Conservation (phyloP, 2,329 filamentous ascomycete genomes). For the Cladosporium sp. region DNA sequence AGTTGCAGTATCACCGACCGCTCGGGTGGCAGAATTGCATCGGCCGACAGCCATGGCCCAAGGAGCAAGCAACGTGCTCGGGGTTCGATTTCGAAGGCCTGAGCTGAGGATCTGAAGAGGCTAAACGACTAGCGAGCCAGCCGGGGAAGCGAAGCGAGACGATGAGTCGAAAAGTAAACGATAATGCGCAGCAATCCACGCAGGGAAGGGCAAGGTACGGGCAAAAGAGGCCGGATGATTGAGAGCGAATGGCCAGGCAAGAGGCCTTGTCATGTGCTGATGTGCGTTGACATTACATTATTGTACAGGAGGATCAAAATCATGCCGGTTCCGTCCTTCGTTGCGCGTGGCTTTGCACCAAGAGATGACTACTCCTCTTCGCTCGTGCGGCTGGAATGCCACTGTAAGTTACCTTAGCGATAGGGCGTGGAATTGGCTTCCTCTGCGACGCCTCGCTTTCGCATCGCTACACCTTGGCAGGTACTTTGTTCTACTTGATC, state of each 20-base stretch:
- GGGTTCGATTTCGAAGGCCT: not conserved
- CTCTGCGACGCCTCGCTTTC: conserved; percentile 8
- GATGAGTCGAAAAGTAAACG: conserved; percentile 13
- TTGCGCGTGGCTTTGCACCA: conserved; percentile 9
- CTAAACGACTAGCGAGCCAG: conserved; percentile 7
- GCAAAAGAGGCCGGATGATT: not conserved
- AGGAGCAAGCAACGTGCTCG: conserved; percentile 3
- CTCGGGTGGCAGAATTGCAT: conserved; percentile 1
- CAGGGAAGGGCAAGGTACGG: not conserved
- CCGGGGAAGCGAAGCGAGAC: not conserved
- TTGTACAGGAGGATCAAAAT: not conserved
- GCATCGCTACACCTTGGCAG: conserved; percentile 14
- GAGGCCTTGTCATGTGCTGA: conserved; percentile 15
- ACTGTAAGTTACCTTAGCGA: not conserved
- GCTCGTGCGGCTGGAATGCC: not conserved
- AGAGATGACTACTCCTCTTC: not conserved
- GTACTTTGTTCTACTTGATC: conserved; percentile 1
- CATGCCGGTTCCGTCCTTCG: not conserved
- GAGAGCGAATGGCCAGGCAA: not conserved
- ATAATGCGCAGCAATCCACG: not conserved
- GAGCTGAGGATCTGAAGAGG: conserved; percentile 3
- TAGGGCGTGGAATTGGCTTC: conserved; percentile 4
- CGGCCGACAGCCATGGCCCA: conserved; percentile 16
- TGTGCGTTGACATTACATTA: not conserved
- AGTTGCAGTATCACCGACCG: conserved; percentile 12